Evolutionary conservation across 345 rosid species (phyloP).

Genomic region (Eucalyptus urophylla): DNA sequence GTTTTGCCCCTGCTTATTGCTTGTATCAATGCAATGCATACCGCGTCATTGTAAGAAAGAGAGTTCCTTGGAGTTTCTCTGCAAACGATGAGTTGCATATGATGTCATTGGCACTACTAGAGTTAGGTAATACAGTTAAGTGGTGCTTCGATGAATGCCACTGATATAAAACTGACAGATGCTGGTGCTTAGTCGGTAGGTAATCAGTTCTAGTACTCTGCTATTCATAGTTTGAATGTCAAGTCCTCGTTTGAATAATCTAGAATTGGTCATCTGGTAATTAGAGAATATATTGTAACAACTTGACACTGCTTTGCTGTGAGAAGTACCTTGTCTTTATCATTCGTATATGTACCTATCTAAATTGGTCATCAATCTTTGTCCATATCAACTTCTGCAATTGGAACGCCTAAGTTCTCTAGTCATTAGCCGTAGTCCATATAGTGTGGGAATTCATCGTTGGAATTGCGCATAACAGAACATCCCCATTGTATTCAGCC

Average conservation of each 20-base stretch:
- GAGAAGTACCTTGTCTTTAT: not conserved
- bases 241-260: not conserved
- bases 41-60: too few relatives aligned
- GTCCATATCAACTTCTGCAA: not conserved
- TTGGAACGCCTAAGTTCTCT: not conserved
- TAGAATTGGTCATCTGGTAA: not conserved
- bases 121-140: not conserved
- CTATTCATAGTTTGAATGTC: not conserved
- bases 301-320: too few relatives aligned
- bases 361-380: not conserved
- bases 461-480: not conserved
- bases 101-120: not conserved
- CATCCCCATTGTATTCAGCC: not conserved
- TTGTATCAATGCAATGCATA: too few relatives aligned
- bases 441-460: not conserved
- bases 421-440: not conserved
- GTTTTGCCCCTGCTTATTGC: too few relatives aligned
- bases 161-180: not conserved
- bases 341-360: not conserved
- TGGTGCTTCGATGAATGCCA: not conserved
- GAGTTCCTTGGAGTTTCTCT: too few relatives aligned
- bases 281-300: not conserved
- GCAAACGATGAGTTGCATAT: too few relatives aligned
- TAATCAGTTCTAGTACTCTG: not conserved
- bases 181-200: not conserved